Percentiles rank a stretch among this genome's conserved stretches.
These are phyloP conservation scores for Calendula officinalis DNA, from an alignment of 129 eudicot species.

Conservation along the genomic window DNA sequence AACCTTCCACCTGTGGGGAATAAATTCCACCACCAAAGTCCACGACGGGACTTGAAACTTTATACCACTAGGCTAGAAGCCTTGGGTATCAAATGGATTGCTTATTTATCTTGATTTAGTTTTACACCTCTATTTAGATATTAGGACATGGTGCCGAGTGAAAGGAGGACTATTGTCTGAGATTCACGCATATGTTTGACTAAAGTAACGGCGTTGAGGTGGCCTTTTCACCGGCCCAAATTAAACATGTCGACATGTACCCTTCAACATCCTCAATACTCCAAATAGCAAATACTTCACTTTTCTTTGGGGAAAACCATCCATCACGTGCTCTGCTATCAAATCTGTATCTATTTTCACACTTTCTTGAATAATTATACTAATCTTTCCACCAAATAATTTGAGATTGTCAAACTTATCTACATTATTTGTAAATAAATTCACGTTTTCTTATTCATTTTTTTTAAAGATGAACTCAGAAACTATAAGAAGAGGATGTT, in stretches of 20 bases:
- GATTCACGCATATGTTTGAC: conserved; percentile 19
- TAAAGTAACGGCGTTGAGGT: conserved; percentile 28
- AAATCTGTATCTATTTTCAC: neutral
- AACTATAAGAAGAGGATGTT: too few species aligned
- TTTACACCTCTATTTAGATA: neutral
- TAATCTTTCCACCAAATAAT: neutral
- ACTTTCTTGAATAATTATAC: neutral
- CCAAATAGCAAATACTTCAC: neutral
- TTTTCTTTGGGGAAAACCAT: conserved; percentile 32
- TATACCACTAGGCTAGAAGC: too few species aligned
- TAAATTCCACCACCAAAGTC: too few species aligned
- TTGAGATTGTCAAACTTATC: neutral
- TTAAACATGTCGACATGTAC: conserved; percentile 38
- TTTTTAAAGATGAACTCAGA: too few species aligned
- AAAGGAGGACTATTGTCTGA: conserved; percentile 17
- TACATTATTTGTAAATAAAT: too few species aligned
- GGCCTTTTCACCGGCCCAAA: conserved; percentile 29
- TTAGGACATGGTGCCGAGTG: conserved; percentile 3
- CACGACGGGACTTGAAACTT: too few species aligned
- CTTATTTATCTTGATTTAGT: neutral
- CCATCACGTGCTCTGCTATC: conserved; percentile 33
- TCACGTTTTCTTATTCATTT: too few species aligned
- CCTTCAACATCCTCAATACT: conserved; percentile 34
- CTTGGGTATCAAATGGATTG: neutral
- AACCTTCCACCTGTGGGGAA: too few species aligned